A percentile compares a stretch with the other conserved stretches of the same genome.
These are phyloP conservation scores for Parathielavia appendiculata DNA, from an alignment of 495 filamentous ascomycete species.

Conservation along the genomic window DNA sequence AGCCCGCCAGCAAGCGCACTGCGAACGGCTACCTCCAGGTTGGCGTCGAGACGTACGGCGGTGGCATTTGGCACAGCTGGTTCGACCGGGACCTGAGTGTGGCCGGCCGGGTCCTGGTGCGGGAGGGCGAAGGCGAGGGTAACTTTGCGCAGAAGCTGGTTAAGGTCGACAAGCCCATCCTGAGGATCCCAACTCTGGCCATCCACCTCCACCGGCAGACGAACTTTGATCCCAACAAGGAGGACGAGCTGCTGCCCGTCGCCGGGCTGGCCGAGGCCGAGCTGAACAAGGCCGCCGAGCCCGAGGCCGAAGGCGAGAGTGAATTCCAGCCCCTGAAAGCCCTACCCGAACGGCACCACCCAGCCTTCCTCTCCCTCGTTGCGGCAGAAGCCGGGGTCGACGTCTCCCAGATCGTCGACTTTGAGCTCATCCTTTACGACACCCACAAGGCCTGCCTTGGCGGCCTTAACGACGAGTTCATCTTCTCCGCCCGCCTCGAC, in stretches of 20 bases:
- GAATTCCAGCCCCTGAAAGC: constrained; percentile 67
- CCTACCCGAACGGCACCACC: constrained; percentile 81
- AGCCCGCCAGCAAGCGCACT: constrained; percentile 85
- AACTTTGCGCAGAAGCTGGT: constrained; percentile 78
- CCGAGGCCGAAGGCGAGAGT: constrained; percentile 40
- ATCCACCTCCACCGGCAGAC: constrained; percentile 87
- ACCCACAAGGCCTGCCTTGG: constrained; percentile 86
- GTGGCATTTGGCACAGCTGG: constrained; percentile 79
- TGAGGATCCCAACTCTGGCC: constrained; percentile 86
- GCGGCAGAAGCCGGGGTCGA: constrained; percentile 70
- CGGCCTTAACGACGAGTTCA: constrained; percentile 87
- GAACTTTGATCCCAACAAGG: constrained; percentile 89
- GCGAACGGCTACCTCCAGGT: constrained; percentile 88
- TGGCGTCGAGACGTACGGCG: constrained; percentile 94
- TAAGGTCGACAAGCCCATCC: constrained; percentile 84
- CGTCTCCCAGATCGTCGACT: constrained; percentile 74
- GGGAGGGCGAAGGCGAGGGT: constrained; percentile 60
- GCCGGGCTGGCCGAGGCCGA: constrained; percentile 80
- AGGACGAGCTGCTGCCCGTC: constrained; percentile 91
- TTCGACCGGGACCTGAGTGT: constrained; percentile 93
- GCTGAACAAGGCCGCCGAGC: constrained; percentile 59
- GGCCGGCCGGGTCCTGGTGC: constrained; percentile 83
- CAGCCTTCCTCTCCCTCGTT: constrained; percentile 76
- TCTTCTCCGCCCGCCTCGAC: constrained; percentile 88
- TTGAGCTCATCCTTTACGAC: constrained; percentile 93